Percentiles rank a stretch among this genome's conserved stretches.
phyloP scores from a whole-genome alignment of 305 asterid species.

The Rubia peregrina region DNA sequence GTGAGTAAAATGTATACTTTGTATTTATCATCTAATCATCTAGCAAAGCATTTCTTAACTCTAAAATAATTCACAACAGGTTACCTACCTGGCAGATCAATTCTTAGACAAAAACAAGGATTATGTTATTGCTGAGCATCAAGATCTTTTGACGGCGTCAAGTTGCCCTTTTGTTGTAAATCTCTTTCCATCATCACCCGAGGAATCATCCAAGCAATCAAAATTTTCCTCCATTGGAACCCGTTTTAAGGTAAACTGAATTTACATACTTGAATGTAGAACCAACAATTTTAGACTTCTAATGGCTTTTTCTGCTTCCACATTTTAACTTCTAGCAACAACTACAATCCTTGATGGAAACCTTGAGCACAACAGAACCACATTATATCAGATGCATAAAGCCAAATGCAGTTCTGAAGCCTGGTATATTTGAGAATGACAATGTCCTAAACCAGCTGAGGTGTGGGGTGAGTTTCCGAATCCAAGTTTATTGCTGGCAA shows the following conservation, averaged over 20 bases:
- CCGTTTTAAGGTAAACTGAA: slow-evolving; percentile 71
- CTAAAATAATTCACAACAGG: slow-evolving; percentile 43
- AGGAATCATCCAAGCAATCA: slow-evolving; percentile 81
- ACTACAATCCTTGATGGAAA: slow-evolving; percentile 90
- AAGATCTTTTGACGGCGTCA: slow-evolving; percentile 77
- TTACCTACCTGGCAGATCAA: slow-evolving; percentile 84
- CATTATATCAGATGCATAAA: slow-evolving; percentile 96
- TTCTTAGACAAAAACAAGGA: slow-evolving; percentile 98
- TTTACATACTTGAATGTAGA: not conserved
- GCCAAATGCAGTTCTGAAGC: slow-evolving; percentile 85
- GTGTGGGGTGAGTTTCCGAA: slow-evolving; percentile 74
- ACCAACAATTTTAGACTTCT: slow-evolving; percentile 13
- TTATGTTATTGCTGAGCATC: slow-evolving; percentile 90
- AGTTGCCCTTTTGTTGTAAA: slow-evolving; percentile 65
- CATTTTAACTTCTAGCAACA: slow-evolving; percentile 68
- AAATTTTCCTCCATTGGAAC: slow-evolving; percentile 92
- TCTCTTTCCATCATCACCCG: slow-evolving; percentile 71
- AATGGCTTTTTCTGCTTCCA: slow-evolving; percentile 19
- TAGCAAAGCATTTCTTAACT: slow-evolving; percentile 19
- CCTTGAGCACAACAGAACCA: slow-evolving; percentile 88
- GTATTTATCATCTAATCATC: slow-evolving; percentile 13
- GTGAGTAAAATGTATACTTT: slow-evolving; percentile 35
- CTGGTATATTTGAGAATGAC: slow-evolving; percentile 87
- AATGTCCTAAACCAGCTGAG: slow-evolving; percentile 84
- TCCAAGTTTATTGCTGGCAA: slow-evolving; percentile 10